These are phyloP conservation scores for Arabidopsis hybrid DNA, from an alignment of 441 rosid species.

Conservation along the genomic window DNA sequence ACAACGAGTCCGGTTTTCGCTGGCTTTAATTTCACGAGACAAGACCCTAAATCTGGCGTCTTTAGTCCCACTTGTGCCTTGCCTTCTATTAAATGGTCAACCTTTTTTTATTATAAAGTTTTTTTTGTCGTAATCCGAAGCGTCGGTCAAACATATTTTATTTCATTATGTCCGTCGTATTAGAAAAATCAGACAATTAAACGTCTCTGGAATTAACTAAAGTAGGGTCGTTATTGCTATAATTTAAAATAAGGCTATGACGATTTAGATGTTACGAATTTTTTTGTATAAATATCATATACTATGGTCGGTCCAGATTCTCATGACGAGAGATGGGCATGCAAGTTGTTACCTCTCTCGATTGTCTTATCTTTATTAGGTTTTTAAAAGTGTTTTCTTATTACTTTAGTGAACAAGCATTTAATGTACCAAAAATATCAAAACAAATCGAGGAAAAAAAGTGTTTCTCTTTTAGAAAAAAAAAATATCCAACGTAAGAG, in stretches of 20 bases:
- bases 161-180: background rate
- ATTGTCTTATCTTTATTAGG: constrained; percentile 30
- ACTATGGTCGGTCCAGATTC: constrained; percentile 44
- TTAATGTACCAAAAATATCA: constrained; percentile 29
- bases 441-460: constrained; percentile 19
- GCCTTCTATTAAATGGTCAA: constrained; percentile 42
- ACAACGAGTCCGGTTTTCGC: constrained; percentile 33
- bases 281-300: no score
- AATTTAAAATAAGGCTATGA: constrained; percentile 9
- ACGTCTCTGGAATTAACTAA: constrained; percentile 38
- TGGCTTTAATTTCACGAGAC: constrained; percentile 40
- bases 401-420: constrained; percentile 43
- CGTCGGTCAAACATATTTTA: constrained; percentile 47
- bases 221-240: constrained; percentile 36
- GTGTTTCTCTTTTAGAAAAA: background rate
- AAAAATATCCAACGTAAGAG: constrained; percentile 13
- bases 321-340: constrained; percentile 45
- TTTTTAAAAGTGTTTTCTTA: constrained; percentile 19
- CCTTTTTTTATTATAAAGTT: constrained; percentile 31
- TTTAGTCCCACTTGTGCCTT: constrained; percentile 36
- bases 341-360: constrained; percentile 37
- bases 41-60: constrained; percentile 40
- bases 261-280: constrained; percentile 1
- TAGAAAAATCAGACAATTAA: constrained; percentile 18
- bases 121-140: constrained; percentile 28